Percentiles rank a stretch among this genome's conserved stretches.
Conservation (phyloP, 257 asterid genomes). For the Gynochthodes officinalis region DNA sequence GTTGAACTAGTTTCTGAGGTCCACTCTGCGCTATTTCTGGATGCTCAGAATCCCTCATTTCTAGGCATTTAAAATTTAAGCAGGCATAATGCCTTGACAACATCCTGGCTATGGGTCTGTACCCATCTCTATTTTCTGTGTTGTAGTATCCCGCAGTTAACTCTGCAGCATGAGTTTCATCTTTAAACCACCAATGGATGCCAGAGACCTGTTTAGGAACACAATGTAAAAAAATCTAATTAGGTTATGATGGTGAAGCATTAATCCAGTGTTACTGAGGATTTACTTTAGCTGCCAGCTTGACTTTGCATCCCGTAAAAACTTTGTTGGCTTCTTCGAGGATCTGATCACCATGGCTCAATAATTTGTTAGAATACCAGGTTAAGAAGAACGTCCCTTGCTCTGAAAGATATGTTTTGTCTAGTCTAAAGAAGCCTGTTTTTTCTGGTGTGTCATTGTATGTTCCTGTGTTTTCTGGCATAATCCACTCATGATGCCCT, state of each 20-base stretch:
- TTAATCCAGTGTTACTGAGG: background rate
- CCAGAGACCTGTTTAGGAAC: constrained; percentile 21
- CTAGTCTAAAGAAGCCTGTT: constrained; percentile 36
- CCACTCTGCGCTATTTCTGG: constrained; percentile 51
- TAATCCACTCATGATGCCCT: constrained; percentile 37
- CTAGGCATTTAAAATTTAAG: constrained; percentile 71
- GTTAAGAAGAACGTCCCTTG: constrained; percentile 38
- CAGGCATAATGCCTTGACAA: constrained; percentile 59
- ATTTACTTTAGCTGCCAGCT: constrained; percentile 39
- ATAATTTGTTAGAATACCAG: constrained; percentile 40
- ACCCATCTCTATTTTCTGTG: constrained; percentile 58
- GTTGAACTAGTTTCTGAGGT: constrained; percentile 74
- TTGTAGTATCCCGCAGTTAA: constrained; percentile 59
- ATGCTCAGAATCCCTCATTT: constrained; percentile 70
- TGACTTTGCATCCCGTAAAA: constrained; percentile 35
- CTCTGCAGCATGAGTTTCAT: constrained; percentile 28
- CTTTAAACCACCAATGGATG: constrained; percentile 27
- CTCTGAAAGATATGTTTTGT: constrained; percentile 30
- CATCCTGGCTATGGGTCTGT: constrained; percentile 69
- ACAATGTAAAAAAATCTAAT: background rate
- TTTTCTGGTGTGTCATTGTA: constrained; percentile 32
- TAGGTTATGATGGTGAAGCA: background rate
- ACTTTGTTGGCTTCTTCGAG: constrained; percentile 44
- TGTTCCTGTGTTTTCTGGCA: constrained; percentile 42
- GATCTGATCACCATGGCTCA: constrained; percentile 40